Evolutionary conservation across 352 stramenopile genomes (phyloP).

Genomic region (Pilasporangium apinafurcum): DNA sequence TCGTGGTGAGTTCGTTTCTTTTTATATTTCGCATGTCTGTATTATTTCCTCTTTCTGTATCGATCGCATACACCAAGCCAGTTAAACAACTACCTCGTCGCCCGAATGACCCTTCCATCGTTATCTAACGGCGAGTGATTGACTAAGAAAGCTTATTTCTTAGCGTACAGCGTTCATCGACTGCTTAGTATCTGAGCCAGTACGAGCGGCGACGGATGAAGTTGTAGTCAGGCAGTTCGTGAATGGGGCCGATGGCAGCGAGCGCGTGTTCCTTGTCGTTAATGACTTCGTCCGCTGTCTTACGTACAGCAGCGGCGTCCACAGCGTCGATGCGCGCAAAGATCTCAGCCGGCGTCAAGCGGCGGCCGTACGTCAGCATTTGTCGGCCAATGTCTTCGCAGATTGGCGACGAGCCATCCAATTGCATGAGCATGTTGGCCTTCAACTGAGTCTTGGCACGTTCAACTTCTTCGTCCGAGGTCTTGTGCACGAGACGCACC

Average conservation of each 20-base stretch:
- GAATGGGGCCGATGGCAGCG: slow-evolving; percentile 95
- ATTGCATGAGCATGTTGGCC: slow-evolving; percentile 99
- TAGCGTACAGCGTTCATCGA: slow-evolving; percentile 6
- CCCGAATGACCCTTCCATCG: too few relatives aligned
- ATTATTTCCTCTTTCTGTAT: too few relatives aligned
- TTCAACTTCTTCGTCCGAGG: slow-evolving; percentile 95
- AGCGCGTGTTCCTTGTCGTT: slow-evolving; percentile 99
- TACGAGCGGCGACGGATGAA: slow-evolving; percentile 99
- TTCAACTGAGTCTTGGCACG: slow-evolving; percentile 99
- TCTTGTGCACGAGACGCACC: slow-evolving; percentile 94
- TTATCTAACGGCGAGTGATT: too few relatives aligned
- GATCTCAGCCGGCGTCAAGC: slow-evolving; percentile 98
- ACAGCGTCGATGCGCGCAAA: slow-evolving; percentile 99
- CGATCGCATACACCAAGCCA: too few relatives aligned
- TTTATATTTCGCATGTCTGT: too few relatives aligned
- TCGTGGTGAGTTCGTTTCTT: too few relatives aligned
- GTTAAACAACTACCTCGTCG: too few relatives aligned
- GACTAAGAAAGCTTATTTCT: slow-evolving; percentile 6
- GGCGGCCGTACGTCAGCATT: slow-evolving; percentile 94
- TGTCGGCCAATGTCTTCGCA: slow-evolving; percentile 99
- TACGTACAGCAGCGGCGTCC: slow-evolving; percentile 90
- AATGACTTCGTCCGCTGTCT: slow-evolving; percentile 86
- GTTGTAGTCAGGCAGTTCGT: slow-evolving; percentile 99
- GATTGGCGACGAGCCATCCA: slow-evolving; percentile 97
- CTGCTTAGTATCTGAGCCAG: slow-evolving; percentile 92